Evolutionary conservation across 78 protist species (phyloP).

Genomic region (Pigoraptor vietnamica): DNA sequence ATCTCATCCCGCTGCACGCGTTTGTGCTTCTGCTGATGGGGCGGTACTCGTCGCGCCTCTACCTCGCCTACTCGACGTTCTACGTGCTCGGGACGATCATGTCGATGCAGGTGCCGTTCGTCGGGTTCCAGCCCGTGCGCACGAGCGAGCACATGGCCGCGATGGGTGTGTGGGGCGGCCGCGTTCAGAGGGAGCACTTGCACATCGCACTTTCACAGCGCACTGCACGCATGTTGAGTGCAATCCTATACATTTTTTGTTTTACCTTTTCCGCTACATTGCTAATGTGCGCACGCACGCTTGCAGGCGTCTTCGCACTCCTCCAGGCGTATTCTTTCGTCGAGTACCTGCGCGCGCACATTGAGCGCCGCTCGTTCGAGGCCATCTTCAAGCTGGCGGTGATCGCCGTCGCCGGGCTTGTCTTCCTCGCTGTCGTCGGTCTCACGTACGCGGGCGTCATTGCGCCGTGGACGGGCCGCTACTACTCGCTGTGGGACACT

Average conservation of each 20-base stretch:
- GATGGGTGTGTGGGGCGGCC: constrained; percentile 72
- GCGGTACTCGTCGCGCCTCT: constrained; percentile 71
- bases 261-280: too few species aligned
- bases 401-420: neutral
- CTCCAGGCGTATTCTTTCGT: constrained; percentile 57
- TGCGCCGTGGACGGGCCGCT: constrained; percentile 41
- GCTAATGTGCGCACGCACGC: neutral
- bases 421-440: neutral
- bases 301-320: constrained; percentile 18
- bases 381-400: neutral
- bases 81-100: constrained; percentile 77
- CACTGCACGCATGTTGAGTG: too few species aligned
- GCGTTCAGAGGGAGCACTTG: neutral
- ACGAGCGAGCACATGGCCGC: constrained; percentile 94
- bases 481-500: constrained; percentile 90
- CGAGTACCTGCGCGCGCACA: constrained; percentile 39
- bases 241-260: too few species aligned
- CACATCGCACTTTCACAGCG: too few species aligned
- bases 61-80: constrained; percentile 84
- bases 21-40: constrained; percentile 70
- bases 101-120: constrained; percentile 79
- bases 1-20: constrained; percentile 92
- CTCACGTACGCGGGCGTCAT: constrained; percentile 2
- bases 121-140: constrained; percentile 90
- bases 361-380: constrained; percentile 2